phyloP scores from a whole-genome alignment of 148 eudicot species.

The Agrostemma githago region DNA sequence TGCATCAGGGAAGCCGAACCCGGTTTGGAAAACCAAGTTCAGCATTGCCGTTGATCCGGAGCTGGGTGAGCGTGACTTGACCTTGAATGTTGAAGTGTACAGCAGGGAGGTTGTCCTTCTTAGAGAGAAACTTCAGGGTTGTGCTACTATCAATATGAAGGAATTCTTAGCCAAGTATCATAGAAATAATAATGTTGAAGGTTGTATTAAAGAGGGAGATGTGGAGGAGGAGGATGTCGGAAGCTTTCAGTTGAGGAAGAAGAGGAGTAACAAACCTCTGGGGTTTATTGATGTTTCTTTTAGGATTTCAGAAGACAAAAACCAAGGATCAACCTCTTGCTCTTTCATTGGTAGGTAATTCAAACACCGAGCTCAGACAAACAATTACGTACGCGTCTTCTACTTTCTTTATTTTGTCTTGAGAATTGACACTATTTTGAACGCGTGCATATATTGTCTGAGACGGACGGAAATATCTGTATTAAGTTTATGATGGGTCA shows the following conservation, averaged over 20 bases:
- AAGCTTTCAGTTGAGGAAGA: constrained; percentile 74
- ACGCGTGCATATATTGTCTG: too few relatives aligned
- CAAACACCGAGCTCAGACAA: too few relatives aligned
- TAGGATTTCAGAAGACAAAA: constrained; percentile 45
- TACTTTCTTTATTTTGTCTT: too few relatives aligned
- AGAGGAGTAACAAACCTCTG: constrained; percentile 48
- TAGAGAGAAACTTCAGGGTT: constrained; percentile 60
- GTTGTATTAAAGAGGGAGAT: constrained; percentile 25
- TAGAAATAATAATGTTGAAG: constrained; percentile 32
- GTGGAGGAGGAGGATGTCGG: constrained; percentile 70
- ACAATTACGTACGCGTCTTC: too few relatives aligned
- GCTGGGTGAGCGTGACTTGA: constrained; percentile 37
- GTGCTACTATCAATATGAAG: constrained; percentile 47
- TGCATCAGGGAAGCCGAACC: constrained; percentile 61
- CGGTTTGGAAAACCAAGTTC: constrained; percentile 78
- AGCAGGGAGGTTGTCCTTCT: constrained; percentile 74
- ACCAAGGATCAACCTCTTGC: constrained; percentile 38
- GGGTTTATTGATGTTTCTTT: constrained; percentile 84
- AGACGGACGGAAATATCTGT: too few relatives aligned
- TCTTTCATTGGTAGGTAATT: constrained; percentile 39
- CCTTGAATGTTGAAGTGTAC: constrained; percentile 64
- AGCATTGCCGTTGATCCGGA: constrained; percentile 40
- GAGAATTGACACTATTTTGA: too few relatives aligned
- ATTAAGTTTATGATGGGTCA: too few relatives aligned
- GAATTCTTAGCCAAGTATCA: constrained; percentile 51